Evolutionary conservation across 2,329 filamentous ascomycete genomes (phyloP).

Genomic region (Nemania sp.): DNA sequence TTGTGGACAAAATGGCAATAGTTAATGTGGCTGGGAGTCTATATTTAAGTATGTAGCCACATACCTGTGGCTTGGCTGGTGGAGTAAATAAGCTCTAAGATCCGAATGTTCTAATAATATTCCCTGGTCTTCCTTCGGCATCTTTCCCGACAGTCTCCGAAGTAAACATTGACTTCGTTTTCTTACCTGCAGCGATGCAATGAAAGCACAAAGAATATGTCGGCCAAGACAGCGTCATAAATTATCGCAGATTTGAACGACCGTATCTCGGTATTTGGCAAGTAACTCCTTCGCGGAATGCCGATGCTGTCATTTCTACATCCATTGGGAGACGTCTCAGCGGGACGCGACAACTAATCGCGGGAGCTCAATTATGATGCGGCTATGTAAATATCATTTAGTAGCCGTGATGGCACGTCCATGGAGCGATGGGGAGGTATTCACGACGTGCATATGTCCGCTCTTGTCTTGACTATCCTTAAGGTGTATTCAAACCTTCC

Average conservation of each 20-base stretch:
- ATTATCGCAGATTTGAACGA: not conserved
- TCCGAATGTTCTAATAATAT: not conserved
- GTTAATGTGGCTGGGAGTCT: too few relatives aligned
- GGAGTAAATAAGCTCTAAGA: not conserved
- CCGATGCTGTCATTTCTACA: conserved; percentile 3
- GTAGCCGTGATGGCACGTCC: not conserved
- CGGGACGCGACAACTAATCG: not conserved
- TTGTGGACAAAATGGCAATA: too few relatives aligned
- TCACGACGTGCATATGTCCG: too few relatives aligned
- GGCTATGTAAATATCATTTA: not conserved
- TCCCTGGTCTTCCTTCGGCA: conserved; percentile 14
- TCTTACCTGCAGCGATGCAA: not conserved
- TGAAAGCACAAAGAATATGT: not conserved
- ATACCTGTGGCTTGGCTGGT: too few relatives aligned
- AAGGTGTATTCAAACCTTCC: not conserved
- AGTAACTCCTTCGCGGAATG: not conserved
- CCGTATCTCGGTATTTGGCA: conserved; percentile 13
- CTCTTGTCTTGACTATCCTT: not conserved
- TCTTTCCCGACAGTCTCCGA: conserved; percentile 24
- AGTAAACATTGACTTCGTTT: not conserved
- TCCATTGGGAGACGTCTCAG: not conserved
- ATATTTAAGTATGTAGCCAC: too few relatives aligned
- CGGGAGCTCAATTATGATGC: not conserved
- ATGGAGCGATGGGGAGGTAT: not conserved
- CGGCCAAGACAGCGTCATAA: not conserved